Evolutionary conservation across 1,284 basidiomycete species (phyloP).

Genomic region (Puccinia polysora): DNA sequence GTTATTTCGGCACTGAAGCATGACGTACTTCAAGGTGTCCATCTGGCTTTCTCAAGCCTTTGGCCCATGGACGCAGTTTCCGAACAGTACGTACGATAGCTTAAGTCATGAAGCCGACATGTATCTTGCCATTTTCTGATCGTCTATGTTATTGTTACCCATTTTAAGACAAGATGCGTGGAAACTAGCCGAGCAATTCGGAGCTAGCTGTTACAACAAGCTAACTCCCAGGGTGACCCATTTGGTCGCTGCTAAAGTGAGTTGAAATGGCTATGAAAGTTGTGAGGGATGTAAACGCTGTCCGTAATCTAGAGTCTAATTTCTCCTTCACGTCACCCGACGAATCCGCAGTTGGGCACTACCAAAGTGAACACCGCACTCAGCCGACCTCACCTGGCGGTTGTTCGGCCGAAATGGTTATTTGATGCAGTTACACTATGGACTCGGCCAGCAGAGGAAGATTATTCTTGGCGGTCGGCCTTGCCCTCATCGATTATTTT

Average conservation of each 20-base stretch:
- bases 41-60: conserved; percentile 85
- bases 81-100: conserved; percentile 58
- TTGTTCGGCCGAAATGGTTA: conserved; percentile 86
- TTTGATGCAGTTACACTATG: conserved; percentile 76
- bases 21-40: conserved; percentile 68
- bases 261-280: conserved; percentile 48
- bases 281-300: neutral
- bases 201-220: conserved; percentile 71
- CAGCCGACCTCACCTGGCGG: conserved; percentile 64
- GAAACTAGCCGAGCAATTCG: conserved; percentile 79
- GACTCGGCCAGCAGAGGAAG: conserved; percentile 66
- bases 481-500: conserved; percentile 43
- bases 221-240: conserved; percentile 72
- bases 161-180: conserved; percentile 72
- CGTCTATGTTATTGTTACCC: no score
- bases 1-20: conserved; percentile 78
- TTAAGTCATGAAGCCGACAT: no score
- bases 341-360: conserved; percentile 69
- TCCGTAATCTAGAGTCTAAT: no score
- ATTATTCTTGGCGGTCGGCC: conserved; percentile 57
- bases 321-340: conserved; percentile 17
- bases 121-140: no score
- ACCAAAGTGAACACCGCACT: conserved; percentile 78
- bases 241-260: conserved; percentile 78
- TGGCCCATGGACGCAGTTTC: conserved; percentile 78